Conservation (phyloP, 306 rosid genomes). For the Neltuma alba region DNA sequence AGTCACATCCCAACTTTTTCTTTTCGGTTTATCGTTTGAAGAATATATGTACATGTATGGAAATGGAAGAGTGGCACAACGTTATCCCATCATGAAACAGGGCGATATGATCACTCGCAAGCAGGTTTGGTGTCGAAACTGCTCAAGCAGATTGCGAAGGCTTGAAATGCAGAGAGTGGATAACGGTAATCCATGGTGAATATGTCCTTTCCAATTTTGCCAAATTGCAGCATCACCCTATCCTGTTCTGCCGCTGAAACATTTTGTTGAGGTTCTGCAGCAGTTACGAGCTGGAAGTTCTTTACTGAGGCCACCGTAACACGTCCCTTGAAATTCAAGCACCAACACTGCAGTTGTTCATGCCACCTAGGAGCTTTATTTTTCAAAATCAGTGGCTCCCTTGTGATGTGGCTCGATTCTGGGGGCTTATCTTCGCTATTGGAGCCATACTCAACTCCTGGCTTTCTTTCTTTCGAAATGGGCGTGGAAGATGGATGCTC, state of each 20-base stretch:
- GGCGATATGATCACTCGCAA: constrained; percentile 70
- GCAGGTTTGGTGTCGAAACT: constrained; percentile 98
- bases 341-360: constrained; percentile 96
- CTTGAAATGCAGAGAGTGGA: constrained; percentile 96
- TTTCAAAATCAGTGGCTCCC: constrained; percentile 69
- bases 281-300: constrained; percentile 93
- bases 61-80: constrained; percentile 37
- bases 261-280: constrained; percentile 65
- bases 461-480: constrained; percentile 53
- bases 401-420: constrained; percentile 33
- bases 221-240: constrained; percentile 84
- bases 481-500: constrained; percentile 38
- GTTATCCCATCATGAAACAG: constrained; percentile 1
- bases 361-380: constrained; percentile 96
- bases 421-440: constrained; percentile 25
- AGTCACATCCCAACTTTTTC: constrained; percentile 31
- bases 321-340: constrained; percentile 93
- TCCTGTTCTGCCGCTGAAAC: constrained; percentile 76
- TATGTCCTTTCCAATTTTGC: constrained; percentile 92
- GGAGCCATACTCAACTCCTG: constrained; percentile 45
- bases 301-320: constrained; percentile 95
- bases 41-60: constrained; percentile 51
- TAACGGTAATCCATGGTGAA: constrained; percentile 97
- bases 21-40: constrained; percentile 18
- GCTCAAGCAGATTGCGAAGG: constrained; percentile 90